A percentile compares a stretch with the other conserved stretches of the same genome.
Evolutionary conservation across 108 stramenopile species (phyloP).

Genomic region (Cyclostephanos invisitatus): DNA sequence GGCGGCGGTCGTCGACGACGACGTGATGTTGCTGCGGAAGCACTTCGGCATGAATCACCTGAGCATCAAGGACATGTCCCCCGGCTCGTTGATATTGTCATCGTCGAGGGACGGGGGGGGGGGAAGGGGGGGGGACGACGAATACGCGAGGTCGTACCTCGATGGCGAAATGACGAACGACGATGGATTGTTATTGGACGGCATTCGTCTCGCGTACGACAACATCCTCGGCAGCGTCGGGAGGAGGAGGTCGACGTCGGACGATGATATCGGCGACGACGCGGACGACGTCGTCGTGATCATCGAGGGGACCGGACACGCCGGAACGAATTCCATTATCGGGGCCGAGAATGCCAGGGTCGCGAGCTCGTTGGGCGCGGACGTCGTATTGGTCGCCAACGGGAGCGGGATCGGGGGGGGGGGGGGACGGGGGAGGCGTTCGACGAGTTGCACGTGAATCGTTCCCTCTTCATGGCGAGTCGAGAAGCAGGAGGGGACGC

Average conservation of each 20-base stretch:
- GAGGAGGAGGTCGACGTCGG: slow-evolving; percentile 23
- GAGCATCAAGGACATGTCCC: slow-evolving; percentile 76
- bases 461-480: slow-evolving; percentile 61
- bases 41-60: slow-evolving; percentile 74
- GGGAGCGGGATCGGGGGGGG: slow-evolving; percentile 53
- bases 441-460: slow-evolving; percentile 90
- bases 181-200: slow-evolving; percentile 52
- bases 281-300: slow-evolving; percentile 62
- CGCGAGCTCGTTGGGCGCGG: slow-evolving; percentile 77
- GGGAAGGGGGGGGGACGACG: no score
- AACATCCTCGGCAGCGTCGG: slow-evolving; percentile 33
- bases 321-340: slow-evolving; percentile 84
- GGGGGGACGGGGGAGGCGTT: slow-evolving; percentile 84
- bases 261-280: slow-evolving; percentile 26
- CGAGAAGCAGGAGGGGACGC: no score
- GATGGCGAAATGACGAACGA: slow-evolving; percentile 80
- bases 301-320: slow-evolving; percentile 95
- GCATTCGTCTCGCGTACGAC: slow-evolving; percentile 42
- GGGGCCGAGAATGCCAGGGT: slow-evolving; percentile 88
- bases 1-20: slow-evolving; percentile 69
- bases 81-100: slow-evolving; percentile 14
- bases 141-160: slow-evolving; percentile 73
- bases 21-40: slow-evolving; percentile 79
- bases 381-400: slow-evolving; percentile 90
- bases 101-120: no score